phyloP scores from a whole-genome alignment of 441 rosid genomes.

The Dalechampia spathulata region DNA sequence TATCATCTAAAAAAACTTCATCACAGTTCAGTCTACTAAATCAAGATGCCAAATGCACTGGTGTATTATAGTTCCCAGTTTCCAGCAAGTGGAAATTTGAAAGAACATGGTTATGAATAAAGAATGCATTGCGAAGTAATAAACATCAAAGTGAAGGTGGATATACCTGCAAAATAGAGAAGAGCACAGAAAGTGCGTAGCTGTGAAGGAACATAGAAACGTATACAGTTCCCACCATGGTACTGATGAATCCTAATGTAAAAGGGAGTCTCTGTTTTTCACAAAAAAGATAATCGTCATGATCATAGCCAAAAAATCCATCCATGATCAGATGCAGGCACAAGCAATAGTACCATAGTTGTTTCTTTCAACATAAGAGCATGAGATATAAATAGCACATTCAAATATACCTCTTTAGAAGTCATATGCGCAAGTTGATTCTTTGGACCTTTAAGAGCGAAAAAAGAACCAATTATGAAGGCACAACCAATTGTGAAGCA shows the following conservation, averaged over 20 bases:
- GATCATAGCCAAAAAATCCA: neutral
- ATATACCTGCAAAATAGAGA: slow-evolving; percentile 54
- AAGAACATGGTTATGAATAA: slow-evolving; percentile 9
- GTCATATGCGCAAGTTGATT: slow-evolving; percentile 49
- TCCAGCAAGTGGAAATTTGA: neutral
- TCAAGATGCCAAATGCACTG: neutral
- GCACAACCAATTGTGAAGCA: slow-evolving; percentile 53
- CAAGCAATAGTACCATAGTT: neutral
- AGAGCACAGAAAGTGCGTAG: slow-evolving; percentile 49
- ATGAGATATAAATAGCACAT: neutral
- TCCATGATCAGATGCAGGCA: neutral
- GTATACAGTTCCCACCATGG: slow-evolving; percentile 55
- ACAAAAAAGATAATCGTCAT: neutral
- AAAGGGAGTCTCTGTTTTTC: slow-evolving; percentile 48
- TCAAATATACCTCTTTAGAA: slow-evolving; percentile 41
- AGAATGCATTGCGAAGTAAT: neutral
- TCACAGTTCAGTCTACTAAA: neutral
- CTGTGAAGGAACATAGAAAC: slow-evolving; percentile 62
- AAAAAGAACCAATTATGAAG: slow-evolving; percentile 47
- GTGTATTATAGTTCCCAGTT: neutral
- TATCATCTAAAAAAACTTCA: neutral
- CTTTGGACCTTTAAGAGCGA: slow-evolving; percentile 49
- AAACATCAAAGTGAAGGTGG: neutral
- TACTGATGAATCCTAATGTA: slow-evolving; percentile 42
- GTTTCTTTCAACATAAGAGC: neutral